phyloP scores from a whole-genome alignment of 305 asterid species.

The Fraxinus sp. region DNA sequence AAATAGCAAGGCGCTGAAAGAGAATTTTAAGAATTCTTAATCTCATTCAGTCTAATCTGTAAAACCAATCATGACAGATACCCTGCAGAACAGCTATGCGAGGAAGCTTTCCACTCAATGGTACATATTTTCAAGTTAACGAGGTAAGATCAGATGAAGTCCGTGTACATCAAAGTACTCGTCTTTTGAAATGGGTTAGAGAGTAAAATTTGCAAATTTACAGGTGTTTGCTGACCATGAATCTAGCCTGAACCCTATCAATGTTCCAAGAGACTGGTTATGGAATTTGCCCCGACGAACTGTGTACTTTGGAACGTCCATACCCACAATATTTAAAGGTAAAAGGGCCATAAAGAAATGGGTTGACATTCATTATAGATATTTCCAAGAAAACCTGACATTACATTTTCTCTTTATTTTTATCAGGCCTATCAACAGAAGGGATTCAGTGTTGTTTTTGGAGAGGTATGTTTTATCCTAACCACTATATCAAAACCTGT shows the following conservation, averaged over 20 bases:
- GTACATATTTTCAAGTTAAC: slow-evolving; percentile 94
- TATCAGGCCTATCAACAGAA: slow-evolving; percentile 67
- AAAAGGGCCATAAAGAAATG: slow-evolving; percentile 20
- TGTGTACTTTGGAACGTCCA: slow-evolving; percentile 94
- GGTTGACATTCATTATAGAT: not conserved
- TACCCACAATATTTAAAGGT: slow-evolving; percentile 92
- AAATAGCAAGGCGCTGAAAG: not conserved
- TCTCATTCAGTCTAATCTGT: slow-evolving; percentile 20
- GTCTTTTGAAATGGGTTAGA: slow-evolving; percentile 18
- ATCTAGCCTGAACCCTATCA: slow-evolving; percentile 74
- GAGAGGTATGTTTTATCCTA: slow-evolving; percentile 61
- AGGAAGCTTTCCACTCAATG: slow-evolving; percentile 97
- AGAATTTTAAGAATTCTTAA: not conserved
- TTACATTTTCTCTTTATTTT: slow-evolving; percentile 24
- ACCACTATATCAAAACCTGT: slow-evolving; percentile 4
- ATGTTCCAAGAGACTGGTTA: slow-evolving; percentile 80
- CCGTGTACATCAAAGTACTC: not conserved
- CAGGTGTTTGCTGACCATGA: slow-evolving; percentile 97
- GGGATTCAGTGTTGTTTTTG: slow-evolving; percentile 90
- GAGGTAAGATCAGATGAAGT: slow-evolving; percentile 55
- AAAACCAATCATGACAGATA: slow-evolving; percentile 50
- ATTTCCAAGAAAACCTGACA: slow-evolving; percentile 21
- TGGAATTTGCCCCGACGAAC: slow-evolving; percentile 85
- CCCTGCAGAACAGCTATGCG: slow-evolving; percentile 99
- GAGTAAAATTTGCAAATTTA: slow-evolving; percentile 21